Percentiles rank a stretch among this genome's conserved stretches.
phyloP scores from a whole-genome alignment of 352 stramenopile species.

The Halophytophthora polymorphica region DNA sequence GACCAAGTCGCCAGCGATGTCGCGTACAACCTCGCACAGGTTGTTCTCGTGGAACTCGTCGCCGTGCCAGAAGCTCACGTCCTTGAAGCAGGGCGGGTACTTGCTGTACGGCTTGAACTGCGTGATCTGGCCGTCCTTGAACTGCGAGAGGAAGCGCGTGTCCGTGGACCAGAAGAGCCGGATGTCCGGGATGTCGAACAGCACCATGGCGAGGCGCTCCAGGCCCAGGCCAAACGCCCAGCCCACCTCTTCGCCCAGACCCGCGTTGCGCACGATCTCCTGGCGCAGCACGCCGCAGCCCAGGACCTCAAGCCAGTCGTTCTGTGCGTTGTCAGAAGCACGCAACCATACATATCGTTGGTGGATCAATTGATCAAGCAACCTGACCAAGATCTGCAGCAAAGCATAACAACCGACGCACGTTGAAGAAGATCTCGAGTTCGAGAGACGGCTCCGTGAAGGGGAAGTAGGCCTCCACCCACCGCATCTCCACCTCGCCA shows the following conservation, averaged over 20 bases:
- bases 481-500: conserved; percentile 94
- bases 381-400: neutral
- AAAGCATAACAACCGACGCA: conserved; percentile 8
- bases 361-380: neutral
- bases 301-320: conserved; percentile 98
- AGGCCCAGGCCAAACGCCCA: conserved; percentile 99
- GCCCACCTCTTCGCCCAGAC: conserved; percentile 83
- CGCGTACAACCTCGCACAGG: conserved; percentile 95
- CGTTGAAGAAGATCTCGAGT: conserved; percentile 98
- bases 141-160: conserved; percentile 91
- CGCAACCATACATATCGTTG: neutral
- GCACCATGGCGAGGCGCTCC: conserved; percentile 98
- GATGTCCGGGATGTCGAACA: conserved; percentile 99
- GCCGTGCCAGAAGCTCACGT: conserved; percentile 97
- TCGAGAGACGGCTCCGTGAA: conserved; percentile 99
- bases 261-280: conserved; percentile 91
- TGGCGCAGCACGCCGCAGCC: conserved; percentile 97
- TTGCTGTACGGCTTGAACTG: conserved; percentile 99
- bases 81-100: conserved; percentile 98
- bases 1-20: conserved; percentile 96
- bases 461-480: conserved; percentile 98
- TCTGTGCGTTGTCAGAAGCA: conserved; percentile 20
- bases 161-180: conserved; percentile 98
- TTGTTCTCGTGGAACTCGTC: conserved; percentile 95
- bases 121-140: conserved; percentile 90